phyloP scores from a whole-genome alignment of 371 early-diverging fungal genomes.

The Rhizomucor pusillus region DNA sequence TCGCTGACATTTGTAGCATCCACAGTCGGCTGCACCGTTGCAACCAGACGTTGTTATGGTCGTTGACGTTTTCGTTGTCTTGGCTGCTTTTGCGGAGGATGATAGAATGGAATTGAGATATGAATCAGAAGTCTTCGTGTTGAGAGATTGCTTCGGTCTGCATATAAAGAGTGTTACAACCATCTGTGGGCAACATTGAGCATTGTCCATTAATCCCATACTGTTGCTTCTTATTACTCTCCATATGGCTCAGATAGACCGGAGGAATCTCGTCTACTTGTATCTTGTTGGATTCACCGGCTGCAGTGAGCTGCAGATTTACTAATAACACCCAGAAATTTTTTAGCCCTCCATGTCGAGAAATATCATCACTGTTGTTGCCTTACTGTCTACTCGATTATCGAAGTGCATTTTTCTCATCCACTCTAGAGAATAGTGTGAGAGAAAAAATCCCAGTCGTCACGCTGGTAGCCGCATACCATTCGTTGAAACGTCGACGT shows the following conservation, averaged over 20 bases:
- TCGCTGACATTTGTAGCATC: constrained; percentile 46
- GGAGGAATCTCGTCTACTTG: constrained; percentile 27
- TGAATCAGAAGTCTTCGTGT: constrained; percentile 9
- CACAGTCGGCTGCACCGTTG: constrained; percentile 16
- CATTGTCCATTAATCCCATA: no score
- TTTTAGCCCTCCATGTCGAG: not conserved
- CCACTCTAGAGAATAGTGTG: constrained; percentile 25
- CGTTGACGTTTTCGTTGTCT: constrained; percentile 1
- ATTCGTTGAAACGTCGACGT: constrained; percentile 8
- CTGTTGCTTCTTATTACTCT: not conserved
- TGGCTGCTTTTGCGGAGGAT: constrained; percentile 4
- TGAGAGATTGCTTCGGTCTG: not conserved
- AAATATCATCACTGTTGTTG: not conserved
- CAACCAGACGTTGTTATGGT: not conserved
- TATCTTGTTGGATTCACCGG: constrained; percentile 35
- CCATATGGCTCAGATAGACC: no score
- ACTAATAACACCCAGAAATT: constrained; percentile 18
- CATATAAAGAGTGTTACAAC: no score
- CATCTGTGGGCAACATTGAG: no score
- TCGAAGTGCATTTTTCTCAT: constrained; percentile 37
- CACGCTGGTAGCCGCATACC: constrained; percentile 4
- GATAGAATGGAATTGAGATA: constrained; percentile 26
- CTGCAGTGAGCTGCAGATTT: constrained; percentile 24
- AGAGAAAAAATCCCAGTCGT: not conserved
- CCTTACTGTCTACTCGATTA: constrained; percentile 36